phyloP scores from a whole-genome alignment of 495 filamentous ascomycete genomes.

The Neurospora africana region DNA sequence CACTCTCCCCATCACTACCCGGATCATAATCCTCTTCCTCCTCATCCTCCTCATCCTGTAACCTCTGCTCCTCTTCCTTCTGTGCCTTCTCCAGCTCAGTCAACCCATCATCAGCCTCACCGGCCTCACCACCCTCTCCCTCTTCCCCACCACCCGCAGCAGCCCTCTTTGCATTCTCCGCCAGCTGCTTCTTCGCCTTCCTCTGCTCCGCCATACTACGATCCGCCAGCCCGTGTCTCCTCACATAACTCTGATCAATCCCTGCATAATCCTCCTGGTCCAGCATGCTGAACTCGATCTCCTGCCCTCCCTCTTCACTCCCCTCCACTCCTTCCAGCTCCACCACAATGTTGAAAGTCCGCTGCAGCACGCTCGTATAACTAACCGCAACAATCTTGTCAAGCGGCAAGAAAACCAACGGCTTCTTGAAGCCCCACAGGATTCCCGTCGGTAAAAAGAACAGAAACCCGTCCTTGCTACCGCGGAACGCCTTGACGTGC shows the following conservation, averaged over 20 bases:
- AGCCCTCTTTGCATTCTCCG: constrained; percentile 31
- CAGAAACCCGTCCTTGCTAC: constrained; percentile 90
- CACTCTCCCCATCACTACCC: constrained; percentile 63
- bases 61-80: constrained; percentile 32
- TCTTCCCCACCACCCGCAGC: constrained; percentile 39
- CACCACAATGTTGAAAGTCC: constrained; percentile 88
- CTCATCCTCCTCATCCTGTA: constrained; percentile 68
- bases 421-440: constrained; percentile 93
- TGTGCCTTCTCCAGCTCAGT: constrained; percentile 45
- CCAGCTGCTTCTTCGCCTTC: constrained; percentile 57
- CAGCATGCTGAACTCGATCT: constrained; percentile 78
- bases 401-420: constrained; percentile 75
- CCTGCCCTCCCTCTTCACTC: constrained; percentile 40
- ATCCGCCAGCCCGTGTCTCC: constrained; percentile 73
- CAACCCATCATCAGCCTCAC: constrained; percentile 56
- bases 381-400: constrained; percentile 68
- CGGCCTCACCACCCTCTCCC: constrained; percentile 34
- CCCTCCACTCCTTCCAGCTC: constrained; percentile 37
- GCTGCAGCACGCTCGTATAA: constrained; percentile 81
- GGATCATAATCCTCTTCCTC: constrained; percentile 86
- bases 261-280: constrained; percentile 75
- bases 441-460: constrained; percentile 84
- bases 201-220: constrained; percentile 82
- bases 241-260: constrained; percentile 72
- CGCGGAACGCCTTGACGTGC: constrained; percentile 82